Conservation (phyloP, 495 filamentous ascomycete genomes). For the Aspergillus conjunctus region DNA sequence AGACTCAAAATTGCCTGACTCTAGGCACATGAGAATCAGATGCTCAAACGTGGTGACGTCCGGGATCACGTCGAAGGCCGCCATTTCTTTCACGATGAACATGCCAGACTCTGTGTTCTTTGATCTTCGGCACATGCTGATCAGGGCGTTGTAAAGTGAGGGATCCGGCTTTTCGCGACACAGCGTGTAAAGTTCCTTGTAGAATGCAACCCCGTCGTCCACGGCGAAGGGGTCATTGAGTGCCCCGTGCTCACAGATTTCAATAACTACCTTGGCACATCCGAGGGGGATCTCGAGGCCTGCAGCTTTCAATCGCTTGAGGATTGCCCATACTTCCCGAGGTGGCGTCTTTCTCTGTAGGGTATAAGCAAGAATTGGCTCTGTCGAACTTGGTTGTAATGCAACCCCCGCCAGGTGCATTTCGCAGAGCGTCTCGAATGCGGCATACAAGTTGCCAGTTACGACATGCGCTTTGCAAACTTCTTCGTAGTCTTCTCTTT, state of each 20-base stretch:
- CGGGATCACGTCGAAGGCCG: constrained; percentile 60
- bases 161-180: constrained; percentile 59
- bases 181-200: constrained; percentile 68
- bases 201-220: constrained; percentile 63
- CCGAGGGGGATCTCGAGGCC: constrained; percentile 35
- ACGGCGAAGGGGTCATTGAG: constrained; percentile 31
- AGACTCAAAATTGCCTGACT: constrained; percentile 42
- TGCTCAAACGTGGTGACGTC: constrained; percentile 66
- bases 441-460: constrained; percentile 54
- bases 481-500: constrained; percentile 72
- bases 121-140: constrained; percentile 58
- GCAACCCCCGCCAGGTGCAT: constrained; percentile 63
- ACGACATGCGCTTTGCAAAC: constrained; percentile 68
- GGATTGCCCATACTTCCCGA: constrained; percentile 52
- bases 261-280: constrained; percentile 35
- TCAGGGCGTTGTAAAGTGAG: constrained; percentile 66
- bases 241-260: constrained; percentile 37
- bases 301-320: constrained; percentile 51
- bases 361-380: constrained; percentile 56
- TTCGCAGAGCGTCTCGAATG: constrained; percentile 64
- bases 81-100: constrained; percentile 76
- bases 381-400: constrained; percentile 56
- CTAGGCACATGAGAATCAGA: constrained; percentile 66
- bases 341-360: constrained; percentile 29
- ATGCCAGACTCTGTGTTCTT: constrained; percentile 58